phyloP scores from a whole-genome alignment of 2,329 filamentous ascomycete species.

The Alternaria rosae region DNA sequence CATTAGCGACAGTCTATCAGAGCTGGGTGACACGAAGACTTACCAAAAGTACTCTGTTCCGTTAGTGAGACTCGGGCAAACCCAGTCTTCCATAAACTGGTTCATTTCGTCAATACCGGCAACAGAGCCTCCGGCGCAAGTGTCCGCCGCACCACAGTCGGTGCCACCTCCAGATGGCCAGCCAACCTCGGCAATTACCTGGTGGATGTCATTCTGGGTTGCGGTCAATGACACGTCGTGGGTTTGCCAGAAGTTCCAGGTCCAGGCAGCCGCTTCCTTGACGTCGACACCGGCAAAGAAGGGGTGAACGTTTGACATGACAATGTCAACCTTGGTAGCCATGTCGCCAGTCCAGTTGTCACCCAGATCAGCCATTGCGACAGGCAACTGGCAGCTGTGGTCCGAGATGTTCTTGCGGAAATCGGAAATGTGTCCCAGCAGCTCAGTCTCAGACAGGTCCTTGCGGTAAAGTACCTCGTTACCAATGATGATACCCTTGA shows the following conservation, averaged over 20 bases:
- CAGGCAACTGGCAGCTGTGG: constrained; percentile 72
- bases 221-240: constrained; percentile 71
- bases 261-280: constrained; percentile 77
- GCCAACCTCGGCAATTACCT: constrained; percentile 89
- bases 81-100: constrained; percentile 82
- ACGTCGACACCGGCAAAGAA: constrained; percentile 86
- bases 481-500: constrained; percentile 69
- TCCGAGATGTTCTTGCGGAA: constrained; percentile 74
- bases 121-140: constrained; percentile 73
- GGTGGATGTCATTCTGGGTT: constrained; percentile 59
- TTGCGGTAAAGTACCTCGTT: constrained; percentile 69
- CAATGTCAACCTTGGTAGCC: constrained; percentile 75
- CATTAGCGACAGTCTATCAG: constrained; percentile 11
- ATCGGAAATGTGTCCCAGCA: constrained; percentile 69
- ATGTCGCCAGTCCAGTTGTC: constrained; percentile 82
- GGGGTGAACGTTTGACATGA: constrained; percentile 97
- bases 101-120: constrained; percentile 85
- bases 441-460: constrained; percentile 70
- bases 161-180: constrained; percentile 88
- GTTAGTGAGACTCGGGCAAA: constrained; percentile 80
- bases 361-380: constrained; percentile 88
- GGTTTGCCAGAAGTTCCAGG: constrained; percentile 78
- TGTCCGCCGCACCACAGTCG: constrained; percentile 68
- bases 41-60: constrained; percentile 94
- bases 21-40: constrained; percentile 32